Base-by-base conservation (phyloP, 345 rosid genomes). In the Gossypium herbaceum region DNA sequence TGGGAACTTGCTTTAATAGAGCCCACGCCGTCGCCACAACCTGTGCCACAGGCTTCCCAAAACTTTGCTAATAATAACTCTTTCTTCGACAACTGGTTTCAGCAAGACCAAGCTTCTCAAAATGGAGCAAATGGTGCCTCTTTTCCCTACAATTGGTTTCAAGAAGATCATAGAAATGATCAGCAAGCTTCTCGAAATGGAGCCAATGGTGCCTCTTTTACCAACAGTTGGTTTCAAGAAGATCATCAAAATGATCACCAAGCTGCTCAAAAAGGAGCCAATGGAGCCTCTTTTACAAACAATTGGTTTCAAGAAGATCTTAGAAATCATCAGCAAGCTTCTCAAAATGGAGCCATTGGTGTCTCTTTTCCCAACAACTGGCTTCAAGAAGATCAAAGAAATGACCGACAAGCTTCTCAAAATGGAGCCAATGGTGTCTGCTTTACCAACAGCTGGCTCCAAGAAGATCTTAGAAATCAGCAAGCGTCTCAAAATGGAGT, bases 1-100 rank as follows among this genome's bases (percentile, higher is more conserved):
- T 89, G 96, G 98, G 91, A 88, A 78, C 82, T 82, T 68, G 92
- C 75, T 72, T 55, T 90, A 62, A 82, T 75, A 58, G 88, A 80
- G 81, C 41, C 41, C 41, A 73, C 79, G 7, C 78, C 86, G 17
- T 65, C 24, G 52, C 65, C 24, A 56, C 80, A 75, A 34, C 75
- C 85, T 0, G 69, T 45, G 9, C 7, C 57, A 54, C 79, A 83
- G 4, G 79, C 73, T 55, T 55, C 63, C 6, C 52, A 77, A 25
- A 67, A 74, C 75, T 12, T 71, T 1, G 70, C 50, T n/a, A 41
- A 44, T 7, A 41, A 72, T 34, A 19, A 59, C 11, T 12, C 20
- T 73, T 68, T 34, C 50, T 75, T 72, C 6, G 77, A 74, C 19
- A 48, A 48, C 41, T 68, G 56, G 56, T 4, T 22, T 1, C 34